Conservation (phyloP, 257 asterid genomes). For the Nicotiana benthamiana region DNA sequence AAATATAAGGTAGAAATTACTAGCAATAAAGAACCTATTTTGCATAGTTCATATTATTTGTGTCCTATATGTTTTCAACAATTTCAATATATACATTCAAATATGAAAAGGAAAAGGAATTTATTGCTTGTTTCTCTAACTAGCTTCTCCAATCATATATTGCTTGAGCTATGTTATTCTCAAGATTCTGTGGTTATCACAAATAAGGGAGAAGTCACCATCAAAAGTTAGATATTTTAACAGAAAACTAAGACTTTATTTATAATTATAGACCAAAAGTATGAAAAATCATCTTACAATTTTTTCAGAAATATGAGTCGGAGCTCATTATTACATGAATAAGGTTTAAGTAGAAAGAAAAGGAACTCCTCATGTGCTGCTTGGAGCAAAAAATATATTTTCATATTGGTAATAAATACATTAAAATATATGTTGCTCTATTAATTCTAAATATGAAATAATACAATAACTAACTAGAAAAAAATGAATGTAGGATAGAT, state of each 20-base stretch:
- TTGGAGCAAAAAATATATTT: not conserved
- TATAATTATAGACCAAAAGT: not conserved
- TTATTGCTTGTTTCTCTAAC: constrained; percentile 24
- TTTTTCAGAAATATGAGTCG: not conserved
- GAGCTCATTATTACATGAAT: not conserved
- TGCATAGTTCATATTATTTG: too few species aligned
- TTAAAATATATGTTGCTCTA: not conserved
- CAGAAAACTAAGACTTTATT: not conserved
- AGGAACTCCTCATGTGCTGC: too few species aligned
- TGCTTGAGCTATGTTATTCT: constrained; percentile 78
- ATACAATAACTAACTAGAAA: not conserved
- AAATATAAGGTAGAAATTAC: too few species aligned
- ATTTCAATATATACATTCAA: too few species aligned
- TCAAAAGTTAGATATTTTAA: not conserved
- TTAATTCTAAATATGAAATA: not conserved
- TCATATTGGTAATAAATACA: not conserved
- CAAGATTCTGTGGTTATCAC: constrained; percentile 40
- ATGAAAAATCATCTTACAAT: not conserved
- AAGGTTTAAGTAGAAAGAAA: not conserved
- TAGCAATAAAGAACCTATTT: too few species aligned
- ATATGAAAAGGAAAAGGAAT: too few species aligned
- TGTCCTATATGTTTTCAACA: too few species aligned
- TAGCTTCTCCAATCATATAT: constrained; percentile 74
- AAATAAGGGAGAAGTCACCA: not conserved
- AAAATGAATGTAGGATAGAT: not conserved